phyloP scores from a whole-genome alignment of 2,329 filamentous ascomycete species.

The Albifimbria verrucaria region DNA sequence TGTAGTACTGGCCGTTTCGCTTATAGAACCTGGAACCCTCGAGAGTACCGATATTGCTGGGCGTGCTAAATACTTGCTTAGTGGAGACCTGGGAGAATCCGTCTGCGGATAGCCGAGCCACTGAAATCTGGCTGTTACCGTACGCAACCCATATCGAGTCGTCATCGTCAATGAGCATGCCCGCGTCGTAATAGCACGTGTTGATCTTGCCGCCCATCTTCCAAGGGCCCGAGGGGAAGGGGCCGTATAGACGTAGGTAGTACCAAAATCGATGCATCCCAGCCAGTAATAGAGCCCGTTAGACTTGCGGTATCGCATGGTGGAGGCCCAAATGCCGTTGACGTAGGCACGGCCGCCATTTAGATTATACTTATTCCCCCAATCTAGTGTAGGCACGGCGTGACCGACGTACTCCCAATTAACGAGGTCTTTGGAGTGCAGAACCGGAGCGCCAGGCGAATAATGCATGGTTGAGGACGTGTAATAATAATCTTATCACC shows the following conservation, averaged over 20 bases:
- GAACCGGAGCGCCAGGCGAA: slow-evolving; percentile 53
- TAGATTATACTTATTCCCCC: slow-evolving; percentile 46
- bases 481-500: slow-evolving; percentile 53
- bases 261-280: slow-evolving; percentile 48
- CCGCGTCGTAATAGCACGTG: slow-evolving; percentile 56
- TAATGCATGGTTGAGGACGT: slow-evolving; percentile 55
- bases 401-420: slow-evolving; percentile 47
- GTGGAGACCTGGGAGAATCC: slow-evolving; percentile 40
- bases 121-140: slow-evolving; percentile 43
- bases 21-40: slow-evolving; percentile 56
- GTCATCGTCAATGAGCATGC: slow-evolving; percentile 51
- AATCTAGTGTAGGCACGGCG: slow-evolving; percentile 41
- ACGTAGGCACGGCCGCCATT: slow-evolving; percentile 42
- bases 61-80: slow-evolving; percentile 34
- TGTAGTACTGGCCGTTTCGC: slow-evolving; percentile 51
- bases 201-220: slow-evolving; percentile 35
- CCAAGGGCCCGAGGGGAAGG: slow-evolving; percentile 44
- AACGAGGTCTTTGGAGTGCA: slow-evolving; percentile 52
- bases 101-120: slow-evolving; percentile 48
- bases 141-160: slow-evolving; percentile 57
- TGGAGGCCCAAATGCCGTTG: slow-evolving; percentile 54
- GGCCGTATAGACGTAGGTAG: slow-evolving; percentile 53
- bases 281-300: slow-evolving; percentile 54
- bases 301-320: slow-evolving; percentile 47
- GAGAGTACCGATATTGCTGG: slow-evolving; percentile 20